These are phyloP conservation scores for Buddleja alternifolia DNA, from an alignment of 257 asterid species.

Conservation along the genomic window DNA sequence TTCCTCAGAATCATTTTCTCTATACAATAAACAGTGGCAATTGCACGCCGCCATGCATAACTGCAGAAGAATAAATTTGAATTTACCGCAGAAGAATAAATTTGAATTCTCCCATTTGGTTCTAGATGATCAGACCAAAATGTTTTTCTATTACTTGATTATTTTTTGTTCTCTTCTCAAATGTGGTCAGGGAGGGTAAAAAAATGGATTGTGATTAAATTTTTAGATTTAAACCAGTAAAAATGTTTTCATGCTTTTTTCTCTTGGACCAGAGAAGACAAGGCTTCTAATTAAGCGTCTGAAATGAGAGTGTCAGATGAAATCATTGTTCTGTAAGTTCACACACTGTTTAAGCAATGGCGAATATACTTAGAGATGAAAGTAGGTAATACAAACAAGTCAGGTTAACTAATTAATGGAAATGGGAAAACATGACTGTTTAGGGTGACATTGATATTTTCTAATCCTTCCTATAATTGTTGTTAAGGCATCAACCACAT, in stretches of 20 bases:
- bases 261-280: no score
- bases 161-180: no score
- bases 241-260: neutral
- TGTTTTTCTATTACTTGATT: no score
- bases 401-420: neutral
- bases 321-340: slow-evolving; percentile 5
- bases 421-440: slow-evolving; percentile 6
- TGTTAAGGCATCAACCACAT: slow-evolving; percentile 18
- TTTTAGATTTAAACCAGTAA: neutral
- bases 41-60: neutral
- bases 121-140: neutral
- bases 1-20: neutral
- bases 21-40: neutral
- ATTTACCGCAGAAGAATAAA: no score
- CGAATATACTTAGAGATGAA: slow-evolving; percentile 9
- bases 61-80: no score
- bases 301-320: no score
- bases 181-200: no score
- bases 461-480: neutral
- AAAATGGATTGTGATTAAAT: neutral
- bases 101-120: no score
- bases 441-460: neutral
- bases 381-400: neutral
- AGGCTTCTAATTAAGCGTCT: no score
- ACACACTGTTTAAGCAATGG: neutral